Percentiles rank a stretch among this genome's conserved stretches.
phyloP scores from a whole-genome alignment of 139 green algal species.

The Spirogloea muscicola region DNA sequence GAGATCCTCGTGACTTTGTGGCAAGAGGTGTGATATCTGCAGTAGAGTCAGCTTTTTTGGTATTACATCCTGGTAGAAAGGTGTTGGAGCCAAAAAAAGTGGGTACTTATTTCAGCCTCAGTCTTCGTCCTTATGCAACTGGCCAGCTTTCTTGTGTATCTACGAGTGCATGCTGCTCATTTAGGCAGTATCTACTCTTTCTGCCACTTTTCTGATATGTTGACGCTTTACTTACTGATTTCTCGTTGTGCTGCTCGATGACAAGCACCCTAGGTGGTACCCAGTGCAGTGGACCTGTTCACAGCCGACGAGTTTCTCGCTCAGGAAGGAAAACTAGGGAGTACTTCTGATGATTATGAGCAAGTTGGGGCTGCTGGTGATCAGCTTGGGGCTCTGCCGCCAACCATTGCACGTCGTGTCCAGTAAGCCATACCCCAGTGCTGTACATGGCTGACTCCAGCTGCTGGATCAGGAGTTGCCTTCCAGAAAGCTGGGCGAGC shows the following conservation, averaged over 20 bases:
- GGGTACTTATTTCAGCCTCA: background rate
- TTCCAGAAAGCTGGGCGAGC: too few species aligned
- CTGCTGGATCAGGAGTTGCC: too few species aligned
- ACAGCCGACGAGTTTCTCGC: background rate
- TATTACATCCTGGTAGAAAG: background rate
- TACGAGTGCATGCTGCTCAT: background rate
- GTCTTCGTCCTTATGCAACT: background rate
- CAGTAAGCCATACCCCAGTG: too few species aligned
- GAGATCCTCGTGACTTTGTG: conserved; percentile 19
- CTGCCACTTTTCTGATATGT: background rate
- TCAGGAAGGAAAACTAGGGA: background rate
- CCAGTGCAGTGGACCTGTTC: conserved; percentile 3
- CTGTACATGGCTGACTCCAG: too few species aligned
- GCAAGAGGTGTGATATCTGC: conserved; percentile 8
- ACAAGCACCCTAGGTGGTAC: conserved; percentile 10
- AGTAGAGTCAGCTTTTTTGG: background rate
- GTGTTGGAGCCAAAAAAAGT: background rate
- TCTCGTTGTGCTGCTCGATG: background rate
- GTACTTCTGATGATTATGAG: background rate
- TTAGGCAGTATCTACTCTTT: background rate
- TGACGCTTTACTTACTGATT: background rate
- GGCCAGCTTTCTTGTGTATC: background rate
- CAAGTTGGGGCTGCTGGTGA: background rate
- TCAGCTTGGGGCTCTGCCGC: background rate
- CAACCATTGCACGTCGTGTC: background rate